These are phyloP conservation scores for Fusarium siculi DNA, from an alignment of 2,329 filamentous ascomycete species.

Conservation along the genomic window DNA sequence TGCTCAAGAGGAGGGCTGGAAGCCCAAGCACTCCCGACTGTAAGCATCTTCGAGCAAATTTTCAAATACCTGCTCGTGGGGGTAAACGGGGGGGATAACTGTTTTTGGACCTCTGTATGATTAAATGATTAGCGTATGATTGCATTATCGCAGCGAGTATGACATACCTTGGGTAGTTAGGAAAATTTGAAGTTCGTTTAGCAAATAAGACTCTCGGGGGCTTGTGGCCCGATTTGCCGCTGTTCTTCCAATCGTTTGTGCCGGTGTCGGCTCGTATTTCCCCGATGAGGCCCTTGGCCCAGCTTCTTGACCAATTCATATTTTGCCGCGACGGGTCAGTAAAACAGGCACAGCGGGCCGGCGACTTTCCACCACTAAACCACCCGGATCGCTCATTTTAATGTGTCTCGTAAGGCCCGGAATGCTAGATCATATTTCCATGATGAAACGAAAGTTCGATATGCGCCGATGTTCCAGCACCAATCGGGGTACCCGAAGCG, in stretches of 20 bases:
- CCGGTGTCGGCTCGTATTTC: slow-evolving; percentile 3
- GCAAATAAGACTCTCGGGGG: slow-evolving; percentile 8
- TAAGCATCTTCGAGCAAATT: slow-evolving; percentile 30
- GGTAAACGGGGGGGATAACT: slow-evolving; percentile 5
- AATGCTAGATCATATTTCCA: neutral
- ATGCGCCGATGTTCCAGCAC: neutral
- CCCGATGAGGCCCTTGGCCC: slow-evolving; percentile 3
- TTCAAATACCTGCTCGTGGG: slow-evolving; percentile 2
- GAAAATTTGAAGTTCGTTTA: slow-evolving; percentile 7
- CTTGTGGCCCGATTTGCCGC: slow-evolving; percentile 23
- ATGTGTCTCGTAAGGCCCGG: neutral
- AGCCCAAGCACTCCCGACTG: slow-evolving; percentile 48
- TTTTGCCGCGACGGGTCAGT: slow-evolving; percentile 14
- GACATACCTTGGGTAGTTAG: slow-evolving; percentile 14
- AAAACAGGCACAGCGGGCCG: slow-evolving; percentile 28
- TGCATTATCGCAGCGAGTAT: slow-evolving; percentile 24
- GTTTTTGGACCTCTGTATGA: slow-evolving; percentile 29
- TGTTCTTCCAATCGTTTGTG: neutral
- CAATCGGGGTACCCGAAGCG: neutral
- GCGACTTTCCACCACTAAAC: slow-evolving; percentile 6
- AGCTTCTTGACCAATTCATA: slow-evolving; percentile 2
- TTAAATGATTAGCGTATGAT: slow-evolving; percentile 35
- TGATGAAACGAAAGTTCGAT: neutral
- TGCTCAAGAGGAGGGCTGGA: slow-evolving; percentile 69
- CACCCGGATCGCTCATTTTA: neutral